A percentile compares a stretch with the other conserved stretches of the same genome.
These are phyloP conservation scores for Begonia fuchsioides DNA, from an alignment of 306 rosid genomes.

Conservation along the genomic window DNA sequence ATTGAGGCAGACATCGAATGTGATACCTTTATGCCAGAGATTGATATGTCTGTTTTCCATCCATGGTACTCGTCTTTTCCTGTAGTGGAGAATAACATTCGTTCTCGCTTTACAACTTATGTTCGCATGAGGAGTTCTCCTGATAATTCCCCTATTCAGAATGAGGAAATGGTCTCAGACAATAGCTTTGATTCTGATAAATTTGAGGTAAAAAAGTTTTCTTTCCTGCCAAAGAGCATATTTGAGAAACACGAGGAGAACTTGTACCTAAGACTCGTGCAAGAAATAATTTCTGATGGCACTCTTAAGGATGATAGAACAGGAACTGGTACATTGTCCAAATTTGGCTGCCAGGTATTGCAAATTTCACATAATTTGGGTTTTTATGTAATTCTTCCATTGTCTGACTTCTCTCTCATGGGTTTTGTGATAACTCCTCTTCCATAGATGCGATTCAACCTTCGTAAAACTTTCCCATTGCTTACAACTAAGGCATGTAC, in stretches of 20 bases:
- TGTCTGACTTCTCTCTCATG: background rate
- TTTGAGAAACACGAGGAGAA: constrained; percentile 81
- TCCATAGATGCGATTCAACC: constrained; percentile 73
- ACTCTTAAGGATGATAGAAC: constrained; percentile 77
- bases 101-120: constrained; percentile 56
- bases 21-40: constrained; percentile 58
- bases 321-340: constrained; percentile 91
- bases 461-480: constrained; percentile 78
- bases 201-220: constrained; percentile 55
- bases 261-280: constrained; percentile 58
- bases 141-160: constrained; percentile 26
- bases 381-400: constrained; percentile 4
- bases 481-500: constrained; percentile 80
- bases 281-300: constrained; percentile 74
- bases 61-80: constrained; percentile 94
- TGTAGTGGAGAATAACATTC: constrained; percentile 48
- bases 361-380: constrained; percentile 10
- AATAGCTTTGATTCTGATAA: constrained; percentile 21
- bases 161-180: constrained; percentile 22
- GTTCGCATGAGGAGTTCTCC: constrained; percentile 67
- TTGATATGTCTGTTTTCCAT: constrained; percentile 64
- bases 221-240: constrained; percentile 75
- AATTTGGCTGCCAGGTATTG: constrained; percentile 85
- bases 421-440: constrained; percentile 11
- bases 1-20: constrained; percentile 64